Base-by-base conservation (phyloP, 2,329 filamentous ascomycete species). In the Xylaria sp. region DNA sequence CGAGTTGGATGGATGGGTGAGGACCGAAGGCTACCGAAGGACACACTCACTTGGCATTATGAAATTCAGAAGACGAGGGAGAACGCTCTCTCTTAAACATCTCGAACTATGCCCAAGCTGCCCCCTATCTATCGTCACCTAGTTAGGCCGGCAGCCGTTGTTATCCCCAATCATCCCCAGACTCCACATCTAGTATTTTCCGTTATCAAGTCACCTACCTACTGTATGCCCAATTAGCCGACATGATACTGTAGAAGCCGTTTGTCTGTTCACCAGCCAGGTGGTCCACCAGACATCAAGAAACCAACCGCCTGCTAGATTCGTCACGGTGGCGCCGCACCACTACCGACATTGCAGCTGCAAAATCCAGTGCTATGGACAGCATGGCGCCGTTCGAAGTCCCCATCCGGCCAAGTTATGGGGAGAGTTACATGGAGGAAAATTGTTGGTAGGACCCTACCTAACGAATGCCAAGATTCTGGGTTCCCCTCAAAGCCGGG, bases 391-490 rank as follows among this genome's bases (percentile, higher is more conserved):
- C 29, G 15, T 20, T 60, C 44, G 39, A 50, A 42, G 45, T 39
- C 39, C 22, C 31, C 27, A 38, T 9, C 61, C 49, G 29, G n/a
- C 27, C 47, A 54, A 50, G 44, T 65, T 56, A 53, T 64, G 44
- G 33, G 38, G 62, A 67, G 31, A 57, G 53, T 22, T 54, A 29
- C 51, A 22, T 42, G 39, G 20, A 56, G 31, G 42, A 51, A 38
- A n/a, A n/a, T n/a, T n/a, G n/a, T n/a, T n/a, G 15, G 29, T 44
- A 36, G 39, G 31, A 38, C 17, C 55, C 38, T 61, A 45, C 56
- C 58, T 59, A 44, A 61, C 57, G 53, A n/a, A 68, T 63, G 66
- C 66, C 66, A 70, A 70, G 66, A 10, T 33, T 53, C 65, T 54
- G 39, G 62, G 63, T 59, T 68, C 63, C 60, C 65, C 65, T 66